phyloP scores from a whole-genome alignment of 371 early-diverging fungal genomes.

The Mortierella sp. region DNA sequence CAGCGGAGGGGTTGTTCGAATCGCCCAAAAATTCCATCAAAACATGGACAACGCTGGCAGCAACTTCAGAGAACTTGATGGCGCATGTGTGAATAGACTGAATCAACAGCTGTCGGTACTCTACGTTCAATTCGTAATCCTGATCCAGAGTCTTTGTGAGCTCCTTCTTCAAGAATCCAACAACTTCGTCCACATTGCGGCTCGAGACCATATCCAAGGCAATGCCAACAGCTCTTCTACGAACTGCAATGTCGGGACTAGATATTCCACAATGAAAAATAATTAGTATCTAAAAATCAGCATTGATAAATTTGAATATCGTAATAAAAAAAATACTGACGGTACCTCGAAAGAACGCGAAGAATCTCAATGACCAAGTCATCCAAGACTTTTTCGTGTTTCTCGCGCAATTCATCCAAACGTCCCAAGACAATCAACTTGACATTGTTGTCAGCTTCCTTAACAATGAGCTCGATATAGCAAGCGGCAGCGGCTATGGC shows the following conservation, averaged over 20 bases:
- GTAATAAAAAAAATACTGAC: background rate
- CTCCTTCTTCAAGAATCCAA: slow-evolving; percentile 93
- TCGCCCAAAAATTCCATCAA: slow-evolving; percentile 96
- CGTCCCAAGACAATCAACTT: slow-evolving; percentile 96
- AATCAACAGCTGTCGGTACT: slow-evolving; percentile 94
- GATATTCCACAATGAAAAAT: background rate
- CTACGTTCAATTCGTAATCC: slow-evolving; percentile 89
- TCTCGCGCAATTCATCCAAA: slow-evolving; percentile 85
- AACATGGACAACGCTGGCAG: slow-evolving; percentile 93
- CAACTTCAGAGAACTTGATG: slow-evolving; percentile 95
- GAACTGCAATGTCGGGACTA: slow-evolving; percentile 97
- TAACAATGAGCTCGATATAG: slow-evolving; percentile 90
- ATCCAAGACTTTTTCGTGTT: slow-evolving; percentile 89
- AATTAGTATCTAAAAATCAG: background rate
- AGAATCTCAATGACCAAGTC: slow-evolving; percentile 95
- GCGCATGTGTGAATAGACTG: slow-evolving; percentile 97
- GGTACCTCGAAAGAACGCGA: slow-evolving; percentile 82
- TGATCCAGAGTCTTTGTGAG: slow-evolving; percentile 91
- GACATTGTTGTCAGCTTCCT: slow-evolving; percentile 97
- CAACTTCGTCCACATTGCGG: slow-evolving; percentile 95
- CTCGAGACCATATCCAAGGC: slow-evolving; percentile 91
- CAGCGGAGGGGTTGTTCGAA: slow-evolving; percentile 90
- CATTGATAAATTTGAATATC: background rate
- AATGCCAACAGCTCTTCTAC: slow-evolving; percentile 87
- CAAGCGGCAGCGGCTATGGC: slow-evolving; percentile 86